Evolutionary conservation across 176 grass and related monocot species (phyloP), one percentile per base, ranked within the genome.

Genomic region (maize (Zea mays)): DNA sequence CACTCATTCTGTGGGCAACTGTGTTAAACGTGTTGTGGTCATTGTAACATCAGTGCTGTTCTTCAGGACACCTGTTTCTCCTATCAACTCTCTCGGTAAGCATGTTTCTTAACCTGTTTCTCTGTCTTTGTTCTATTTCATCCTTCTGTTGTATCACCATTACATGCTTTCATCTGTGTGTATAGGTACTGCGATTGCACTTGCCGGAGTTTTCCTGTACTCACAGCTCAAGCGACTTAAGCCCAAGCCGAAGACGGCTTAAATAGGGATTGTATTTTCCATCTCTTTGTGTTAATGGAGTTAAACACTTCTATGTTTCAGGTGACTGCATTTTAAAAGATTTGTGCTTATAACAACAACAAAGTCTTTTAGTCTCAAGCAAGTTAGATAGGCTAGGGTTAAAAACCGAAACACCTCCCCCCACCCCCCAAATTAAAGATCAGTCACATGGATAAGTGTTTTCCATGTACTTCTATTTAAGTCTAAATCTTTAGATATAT

Each of bases 41-140:
- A 96, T 95, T 75, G 88, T 96, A 61, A 91, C 96, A 4, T 99
- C 90, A 2, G 96, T 99, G 62, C 64, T 99, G 51, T 99, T 99
- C 83, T 99, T 99, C 85, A 87, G 82, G 71, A 91, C 90, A 43
- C 92, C 90, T 33, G 92, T 99, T 90, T 99, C 96, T 68, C 92
- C 88, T 42, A 82, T 96, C 75, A 99, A 96, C 71, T 85, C 96
- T 42, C 90, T 93, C 11, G 92, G 96, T 99, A 72, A 71, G 20
- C 46, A 50, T 52, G 12, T 13, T 52, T 33, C 69, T 16, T 52
- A 17, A 51, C 1, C 51, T 71, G 20, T 15, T 16, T 48, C 21
- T 48, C 27, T 19, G 6, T 16, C 11, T 42, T 17, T 5, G 20
- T 39, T 51, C 37, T 8, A 52, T 41, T 64, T 55, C 1, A 4